Conservation (phyloP, 768 basidiomycete species). For the Melanogaster broomeanus region DNA sequence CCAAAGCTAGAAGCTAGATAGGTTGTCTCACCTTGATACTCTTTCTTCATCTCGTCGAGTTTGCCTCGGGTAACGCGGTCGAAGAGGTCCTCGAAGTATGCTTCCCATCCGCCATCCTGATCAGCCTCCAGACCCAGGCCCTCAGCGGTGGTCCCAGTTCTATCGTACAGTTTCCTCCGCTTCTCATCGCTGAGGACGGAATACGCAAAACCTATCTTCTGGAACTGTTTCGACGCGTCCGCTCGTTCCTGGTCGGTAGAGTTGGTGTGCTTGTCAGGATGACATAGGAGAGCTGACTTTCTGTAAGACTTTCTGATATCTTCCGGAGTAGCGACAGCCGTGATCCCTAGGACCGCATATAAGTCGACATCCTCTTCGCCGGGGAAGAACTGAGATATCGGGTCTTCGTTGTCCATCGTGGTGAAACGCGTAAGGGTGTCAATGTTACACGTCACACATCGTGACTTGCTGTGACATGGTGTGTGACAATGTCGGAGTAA, state of each 20-base stretch:
- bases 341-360: slow-evolving; percentile 69
- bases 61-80: slow-evolving; percentile 83
- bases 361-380: slow-evolving; percentile 72
- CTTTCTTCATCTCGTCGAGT: slow-evolving; percentile 91
- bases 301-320: slow-evolving; percentile 86
- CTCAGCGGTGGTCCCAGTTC: slow-evolving; percentile 85
- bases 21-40: slow-evolving; percentile 76
- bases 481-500: slow-evolving; percentile 6
- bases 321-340: slow-evolving; percentile 53
- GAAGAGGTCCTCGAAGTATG: slow-evolving; percentile 91
- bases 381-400: slow-evolving; percentile 75
- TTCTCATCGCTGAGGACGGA: slow-evolving; percentile 81
- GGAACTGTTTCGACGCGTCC: slow-evolving; percentile 77
- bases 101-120: slow-evolving; percentile 86
- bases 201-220: slow-evolving; percentile 94
- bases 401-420: slow-evolving; percentile 71
- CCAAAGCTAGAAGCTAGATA: background rate
- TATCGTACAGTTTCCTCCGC: slow-evolving; percentile 76
- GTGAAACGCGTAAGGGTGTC: slow-evolving; percentile 6
- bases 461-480: background rate
- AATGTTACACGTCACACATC: slow-evolving; percentile 12
- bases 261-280: slow-evolving; percentile 87
- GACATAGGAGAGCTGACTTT: slow-evolving; percentile 74
- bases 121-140: slow-evolving; percentile 67
- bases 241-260: slow-evolving; percentile 61